These are phyloP conservation scores for Botrytis medusae DNA, from an alignment of 2,329 filamentous ascomycete species.

Conservation along the genomic window DNA sequence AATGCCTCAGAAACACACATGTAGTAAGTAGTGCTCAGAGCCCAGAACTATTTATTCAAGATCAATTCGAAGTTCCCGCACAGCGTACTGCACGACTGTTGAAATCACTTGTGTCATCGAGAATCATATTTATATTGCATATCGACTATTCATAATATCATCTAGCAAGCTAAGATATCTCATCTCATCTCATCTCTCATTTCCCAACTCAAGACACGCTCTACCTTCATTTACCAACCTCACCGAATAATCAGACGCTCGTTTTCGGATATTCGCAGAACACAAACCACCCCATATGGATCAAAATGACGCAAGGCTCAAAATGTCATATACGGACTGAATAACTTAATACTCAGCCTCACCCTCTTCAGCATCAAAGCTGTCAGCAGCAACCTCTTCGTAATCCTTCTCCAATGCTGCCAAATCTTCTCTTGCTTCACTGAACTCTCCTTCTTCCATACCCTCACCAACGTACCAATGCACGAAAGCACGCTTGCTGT, in stretches of 20 bases:
- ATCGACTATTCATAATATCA: slow-evolving; percentile 14
- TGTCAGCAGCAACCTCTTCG: slow-evolving; percentile 61
- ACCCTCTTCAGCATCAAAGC: slow-evolving; percentile 48
- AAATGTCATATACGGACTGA: slow-evolving; percentile 2
- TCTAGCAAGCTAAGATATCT: slow-evolving; percentile 17
- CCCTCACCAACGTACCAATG: slow-evolving; percentile 71
- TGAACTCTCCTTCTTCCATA: slow-evolving; percentile 70
- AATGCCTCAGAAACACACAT: background rate
- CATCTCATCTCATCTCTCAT: slow-evolving; percentile 3
- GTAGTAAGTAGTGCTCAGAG: background rate
- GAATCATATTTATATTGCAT: slow-evolving; percentile 7
- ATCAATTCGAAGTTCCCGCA: background rate
- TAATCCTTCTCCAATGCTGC: slow-evolving; percentile 66
- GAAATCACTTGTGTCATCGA: background rate
- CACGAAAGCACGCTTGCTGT: slow-evolving; percentile 68
- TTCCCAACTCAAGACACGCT: background rate
- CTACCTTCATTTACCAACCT: slow-evolving; percentile 3
- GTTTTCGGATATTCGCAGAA: slow-evolving; percentile 23
- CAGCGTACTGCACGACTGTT: background rate
- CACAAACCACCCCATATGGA: slow-evolving; percentile 17
- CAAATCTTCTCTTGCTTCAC: slow-evolving; percentile 64
- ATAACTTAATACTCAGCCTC: slow-evolving; percentile 45
- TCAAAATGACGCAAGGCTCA: slow-evolving; percentile 19
- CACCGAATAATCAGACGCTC: slow-evolving; percentile 20
- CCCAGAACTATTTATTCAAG: background rate